Conservation (phyloP, 1,284 basidiomycete species). For the Ganoderma boninense region DNA sequence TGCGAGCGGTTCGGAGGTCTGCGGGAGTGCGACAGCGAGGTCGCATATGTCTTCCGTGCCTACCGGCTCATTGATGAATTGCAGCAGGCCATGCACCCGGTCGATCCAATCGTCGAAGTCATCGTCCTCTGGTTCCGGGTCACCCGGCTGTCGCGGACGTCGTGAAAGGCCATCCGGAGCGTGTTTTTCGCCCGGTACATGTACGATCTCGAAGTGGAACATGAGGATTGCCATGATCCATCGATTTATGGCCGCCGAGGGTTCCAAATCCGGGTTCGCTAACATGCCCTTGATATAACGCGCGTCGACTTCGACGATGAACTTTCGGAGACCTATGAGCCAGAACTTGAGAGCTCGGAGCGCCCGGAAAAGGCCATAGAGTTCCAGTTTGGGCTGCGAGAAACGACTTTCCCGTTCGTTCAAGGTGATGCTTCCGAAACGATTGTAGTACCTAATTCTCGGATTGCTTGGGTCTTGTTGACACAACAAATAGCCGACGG, state of each 20-base stretch:
- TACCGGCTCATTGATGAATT: neutral
- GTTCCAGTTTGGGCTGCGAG: constrained; percentile 31
- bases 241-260: constrained; percentile 45
- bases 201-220: constrained; percentile 21
- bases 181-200: neutral
- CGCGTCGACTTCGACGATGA: constrained; percentile 50
- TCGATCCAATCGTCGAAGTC: neutral
- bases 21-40: too few relatives aligned
- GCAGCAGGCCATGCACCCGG: neutral
- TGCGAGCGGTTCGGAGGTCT: too few relatives aligned
- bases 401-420: neutral
- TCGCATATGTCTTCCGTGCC: too few relatives aligned
- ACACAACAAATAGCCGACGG: neutral
- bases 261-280: constrained; percentile 48
- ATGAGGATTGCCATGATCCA: constrained; percentile 51
- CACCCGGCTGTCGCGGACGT: neutral
- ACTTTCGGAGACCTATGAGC: constrained; percentile 42
- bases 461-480: neutral
- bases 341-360: constrained; percentile 32
- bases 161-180: neutral
- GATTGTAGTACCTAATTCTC: neutral
- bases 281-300: constrained; percentile 54
- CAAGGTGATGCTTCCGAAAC: neutral
- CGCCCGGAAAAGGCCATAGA: constrained; percentile 48
- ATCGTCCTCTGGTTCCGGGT: neutral